Base-by-base conservation (phyloP, 495 filamentous ascomycete species). In the Penicillium roqueforti region DNA sequence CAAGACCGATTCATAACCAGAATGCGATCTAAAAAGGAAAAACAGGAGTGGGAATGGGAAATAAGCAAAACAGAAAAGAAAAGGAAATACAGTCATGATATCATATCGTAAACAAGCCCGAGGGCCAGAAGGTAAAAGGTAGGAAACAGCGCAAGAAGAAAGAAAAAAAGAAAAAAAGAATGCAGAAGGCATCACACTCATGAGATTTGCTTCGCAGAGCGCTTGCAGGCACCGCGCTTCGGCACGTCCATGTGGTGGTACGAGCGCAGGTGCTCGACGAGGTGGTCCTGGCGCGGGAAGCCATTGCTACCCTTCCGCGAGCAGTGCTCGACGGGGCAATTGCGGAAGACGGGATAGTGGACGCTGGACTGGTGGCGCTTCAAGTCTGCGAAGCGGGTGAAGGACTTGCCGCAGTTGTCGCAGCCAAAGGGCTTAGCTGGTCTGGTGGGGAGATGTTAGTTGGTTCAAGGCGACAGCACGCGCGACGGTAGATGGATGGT, bases 271-370 rank as follows among this genome's bases (percentile, higher is more conserved):
- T 97, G 92, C 70, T 97, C 92, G 56, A 88, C 86, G 3, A 95
- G 78, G 57, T 97, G 95, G 69, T 96, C 92, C 50, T 86, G 83
- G 1, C 92, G 83, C 14, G 88, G 87, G 66, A 96, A 97, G 2
- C 89, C 89, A 57, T 86, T 82, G 62, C 80, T 83, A 1, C 78
- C 80, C 65, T 87, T 86, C 13, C 91, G 85, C 62, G 90, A 89
- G 76, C 92, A 96, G 65, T 85, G 82, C n/a, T 70, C 59, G 53
- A 88, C 81, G 0, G 90, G 89, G 57, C 92, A 97, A 67, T 86
- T 81, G 40, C 89, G 79, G 42, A 83, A 80, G 48, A 89, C 83
- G 9, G 74, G 74, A 47, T 71, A 70, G 58, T 84, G 81, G 9
- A 78, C 75, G 50, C 73, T 78, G 13, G 71, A 64, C 50, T 77